phyloP scores from a whole-genome alignment of 1,139 yeast species.

The Pichia norvegensis region DNA sequence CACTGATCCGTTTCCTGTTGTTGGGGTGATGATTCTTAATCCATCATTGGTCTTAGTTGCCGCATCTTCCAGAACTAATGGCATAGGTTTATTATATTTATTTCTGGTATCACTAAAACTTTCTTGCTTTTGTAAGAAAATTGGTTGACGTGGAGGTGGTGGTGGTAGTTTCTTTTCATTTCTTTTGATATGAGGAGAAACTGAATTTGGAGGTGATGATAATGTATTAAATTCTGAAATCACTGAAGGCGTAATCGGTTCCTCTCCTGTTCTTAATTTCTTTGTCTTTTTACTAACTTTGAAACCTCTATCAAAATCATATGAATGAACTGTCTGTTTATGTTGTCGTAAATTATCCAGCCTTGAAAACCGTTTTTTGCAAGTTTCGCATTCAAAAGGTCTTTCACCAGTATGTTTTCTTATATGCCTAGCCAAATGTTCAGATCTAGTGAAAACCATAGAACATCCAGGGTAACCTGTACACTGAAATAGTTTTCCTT shows the following conservation, averaged over 20 bases:
- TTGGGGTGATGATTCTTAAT: conserved; percentile 8
- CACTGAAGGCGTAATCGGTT: conserved; percentile 13
- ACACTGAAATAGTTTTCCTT: conserved; percentile 72
- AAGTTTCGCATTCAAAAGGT: conserved; percentile 82
- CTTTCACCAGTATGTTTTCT: conserved; percentile 93
- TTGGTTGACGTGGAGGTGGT: conserved; percentile 22
- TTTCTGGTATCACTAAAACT: conserved; percentile 24
- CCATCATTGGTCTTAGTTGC: conserved; percentile 5
- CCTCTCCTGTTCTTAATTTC: conserved; percentile 1
- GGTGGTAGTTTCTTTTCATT: conserved; percentile 21
- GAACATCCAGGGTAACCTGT: conserved; percentile 79
- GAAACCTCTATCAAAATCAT: conserved; percentile 34
- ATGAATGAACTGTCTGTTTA: conserved; percentile 86
- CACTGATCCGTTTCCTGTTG: conserved; percentile 7
- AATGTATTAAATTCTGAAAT: neutral
- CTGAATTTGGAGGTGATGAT: conserved; percentile 20
- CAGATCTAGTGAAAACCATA: conserved; percentile 84
- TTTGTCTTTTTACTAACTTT: neutral
- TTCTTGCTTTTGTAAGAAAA: conserved; percentile 12
- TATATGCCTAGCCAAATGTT: conserved; percentile 87
- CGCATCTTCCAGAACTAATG: conserved; percentile 20
- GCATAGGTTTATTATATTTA: conserved; percentile 22
- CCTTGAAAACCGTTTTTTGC: conserved; percentile 73
- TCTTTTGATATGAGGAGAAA: conserved; percentile 13
- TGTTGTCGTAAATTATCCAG: conserved; percentile 88